Evolutionary conservation across 139 green algal species (phyloP).

Genomic region (Chlamydomonas eustigma): DNA sequence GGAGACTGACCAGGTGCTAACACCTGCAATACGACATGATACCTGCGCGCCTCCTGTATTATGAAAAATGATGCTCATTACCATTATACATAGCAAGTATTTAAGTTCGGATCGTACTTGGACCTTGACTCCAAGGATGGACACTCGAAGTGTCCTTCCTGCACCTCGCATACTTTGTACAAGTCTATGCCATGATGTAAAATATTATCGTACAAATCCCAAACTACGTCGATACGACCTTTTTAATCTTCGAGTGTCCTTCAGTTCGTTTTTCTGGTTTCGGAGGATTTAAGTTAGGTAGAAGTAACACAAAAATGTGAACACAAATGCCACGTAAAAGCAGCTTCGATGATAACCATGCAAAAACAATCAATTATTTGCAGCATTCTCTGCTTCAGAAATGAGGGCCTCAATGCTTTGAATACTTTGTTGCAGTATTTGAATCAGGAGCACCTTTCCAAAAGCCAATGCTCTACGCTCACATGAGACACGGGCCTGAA

Average conservation of each 20-base stretch:
- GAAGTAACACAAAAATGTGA: too few relatives aligned
- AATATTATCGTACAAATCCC: too few relatives aligned
- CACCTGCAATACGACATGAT: constrained; percentile 20
- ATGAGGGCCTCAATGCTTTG: constrained; percentile 22
- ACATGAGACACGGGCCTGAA: constrained; percentile 62
- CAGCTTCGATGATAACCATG: too few relatives aligned
- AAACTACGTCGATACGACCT: too few relatives aligned
- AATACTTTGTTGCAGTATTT: constrained; percentile 13
- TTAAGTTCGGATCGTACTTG: neutral
- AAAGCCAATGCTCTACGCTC: constrained; percentile 79
- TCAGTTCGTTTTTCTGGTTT: too few relatives aligned
- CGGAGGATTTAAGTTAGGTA: too few relatives aligned
- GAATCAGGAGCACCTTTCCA: constrained; percentile 56
- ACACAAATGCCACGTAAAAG: too few relatives aligned
- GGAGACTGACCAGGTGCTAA: constrained; percentile 13
- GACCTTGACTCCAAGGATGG: neutral
- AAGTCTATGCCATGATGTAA: too few relatives aligned
- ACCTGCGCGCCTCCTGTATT: constrained; percentile 16
- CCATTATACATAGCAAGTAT: neutral
- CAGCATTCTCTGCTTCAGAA: constrained; percentile 4
- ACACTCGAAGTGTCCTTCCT: neutral
- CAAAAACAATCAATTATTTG: too few relatives aligned
- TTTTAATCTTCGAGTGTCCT: too few relatives aligned
- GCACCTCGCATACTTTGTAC: neutral
- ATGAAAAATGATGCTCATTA: neutral